Evolutionary conservation across 1,284 basidiomycete species (phyloP).

Genomic region (Heterobasidion parviporum): DNA sequence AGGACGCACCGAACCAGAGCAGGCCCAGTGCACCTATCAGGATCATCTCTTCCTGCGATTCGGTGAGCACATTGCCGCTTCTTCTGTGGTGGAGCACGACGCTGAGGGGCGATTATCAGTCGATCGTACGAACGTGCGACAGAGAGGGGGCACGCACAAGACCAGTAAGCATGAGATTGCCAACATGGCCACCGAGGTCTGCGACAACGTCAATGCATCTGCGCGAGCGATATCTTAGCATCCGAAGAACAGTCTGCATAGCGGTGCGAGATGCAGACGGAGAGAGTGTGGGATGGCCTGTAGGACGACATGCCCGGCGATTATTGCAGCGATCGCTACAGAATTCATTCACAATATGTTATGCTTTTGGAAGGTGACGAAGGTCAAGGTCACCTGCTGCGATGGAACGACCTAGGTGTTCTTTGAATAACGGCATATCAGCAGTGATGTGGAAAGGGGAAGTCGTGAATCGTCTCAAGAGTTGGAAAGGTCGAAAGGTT

Average conservation of each 20-base stretch:
- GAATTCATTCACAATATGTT: conserved; percentile 30
- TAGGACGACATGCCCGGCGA: conserved; percentile 6
- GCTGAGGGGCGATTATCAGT: neutral
- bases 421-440: conserved; percentile 21
- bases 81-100: conserved; percentile 55
- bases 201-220: conserved; percentile 65
- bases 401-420: conserved; percentile 15
- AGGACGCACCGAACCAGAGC: conserved; percentile 59
- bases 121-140: neutral
- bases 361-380: conserved; percentile 26
- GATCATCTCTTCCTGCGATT: conserved; percentile 62
- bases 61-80: conserved; percentile 47
- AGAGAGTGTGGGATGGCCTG: conserved; percentile 26
- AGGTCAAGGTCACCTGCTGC: conserved; percentile 11
- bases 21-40: conserved; percentile 62
- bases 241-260: neutral
- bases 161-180: conserved; percentile 53
- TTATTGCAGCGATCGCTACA: conserved; percentile 18
- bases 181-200: conserved; percentile 62
- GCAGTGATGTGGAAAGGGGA: neutral
- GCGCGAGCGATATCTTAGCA: neutral
- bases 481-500: too few relatives aligned
- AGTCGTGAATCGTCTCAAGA: neutral
- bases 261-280: conserved; percentile 21
- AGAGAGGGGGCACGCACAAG: conserved; percentile 38